Conservation (phyloP, 805 yeast genomes). For the Ogataea paradorogensis region DNA sequence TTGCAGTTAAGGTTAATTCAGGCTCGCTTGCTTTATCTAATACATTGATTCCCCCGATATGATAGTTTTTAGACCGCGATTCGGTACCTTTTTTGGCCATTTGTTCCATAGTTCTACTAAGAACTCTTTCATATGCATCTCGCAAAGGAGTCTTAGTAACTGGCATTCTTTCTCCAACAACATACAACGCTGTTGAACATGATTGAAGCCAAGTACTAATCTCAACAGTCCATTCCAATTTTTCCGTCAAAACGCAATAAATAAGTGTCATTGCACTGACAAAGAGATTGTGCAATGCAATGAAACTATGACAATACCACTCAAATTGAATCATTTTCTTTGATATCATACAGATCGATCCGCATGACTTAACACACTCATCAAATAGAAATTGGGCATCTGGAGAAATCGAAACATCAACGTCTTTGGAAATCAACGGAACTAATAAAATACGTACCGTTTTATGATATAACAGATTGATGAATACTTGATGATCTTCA, state of each 20-base stretch:
- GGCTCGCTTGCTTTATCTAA: slow-evolving; percentile 6
- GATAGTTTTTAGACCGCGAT: slow-evolving; percentile 1
- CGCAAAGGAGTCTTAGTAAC: slow-evolving; percentile 18
- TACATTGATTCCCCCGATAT: slow-evolving; percentile 17
- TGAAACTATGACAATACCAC: slow-evolving; percentile 24
- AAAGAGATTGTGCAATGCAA: slow-evolving; percentile 22
- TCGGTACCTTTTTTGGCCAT: slow-evolving; percentile 10
- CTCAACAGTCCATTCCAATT: slow-evolving; percentile 23
- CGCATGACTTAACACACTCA: slow-evolving; percentile 24
- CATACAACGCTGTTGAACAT: slow-evolving; percentile 25
- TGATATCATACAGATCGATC: slow-evolving; percentile 21
- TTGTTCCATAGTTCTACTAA: slow-evolving; percentile 20
- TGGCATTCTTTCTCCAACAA: slow-evolving; percentile 27
- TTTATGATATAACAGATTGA: slow-evolving; percentile 21
- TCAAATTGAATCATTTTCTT: slow-evolving; percentile 23
- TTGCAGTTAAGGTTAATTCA: background rate
- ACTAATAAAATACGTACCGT: slow-evolving; percentile 19
- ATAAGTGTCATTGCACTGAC: slow-evolving; percentile 26
- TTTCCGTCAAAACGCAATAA: slow-evolving; percentile 20
- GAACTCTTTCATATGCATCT: slow-evolving; percentile 23
- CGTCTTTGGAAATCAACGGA: slow-evolving; percentile 18
- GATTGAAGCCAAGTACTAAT: slow-evolving; percentile 23
- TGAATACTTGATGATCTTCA: slow-evolving; percentile 12
- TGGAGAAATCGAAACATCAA: slow-evolving; percentile 4
- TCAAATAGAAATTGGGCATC: slow-evolving; percentile 16